Evolutionary conservation across 1,139 yeast species (phyloP).

Genomic region (Nakaseomyces delphensis): DNA sequence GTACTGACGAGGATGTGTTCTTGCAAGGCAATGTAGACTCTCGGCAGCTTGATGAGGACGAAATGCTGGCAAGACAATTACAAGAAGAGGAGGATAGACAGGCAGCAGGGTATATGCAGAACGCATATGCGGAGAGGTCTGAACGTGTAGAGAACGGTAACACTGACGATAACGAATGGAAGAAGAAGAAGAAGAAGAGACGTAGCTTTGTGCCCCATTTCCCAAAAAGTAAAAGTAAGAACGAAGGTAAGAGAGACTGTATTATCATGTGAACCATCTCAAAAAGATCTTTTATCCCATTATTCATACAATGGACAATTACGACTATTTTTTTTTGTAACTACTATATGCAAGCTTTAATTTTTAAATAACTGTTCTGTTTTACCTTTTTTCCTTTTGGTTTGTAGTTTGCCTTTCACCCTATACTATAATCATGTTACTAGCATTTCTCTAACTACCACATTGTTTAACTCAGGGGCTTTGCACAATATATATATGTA

Average conservation of each 20-base stretch:
- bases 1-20: neutral
- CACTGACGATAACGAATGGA: neutral
- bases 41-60: slow-evolving; percentile 21
- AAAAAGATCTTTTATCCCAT: neutral
- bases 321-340: too few relatives aligned
- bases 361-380: too few relatives aligned
- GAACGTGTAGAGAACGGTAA: slow-evolving; percentile 2
- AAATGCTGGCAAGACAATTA: slow-evolving; percentile 26
- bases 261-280: slow-evolving; percentile 15
- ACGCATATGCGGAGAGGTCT: slow-evolving; percentile 5
- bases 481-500: neutral
- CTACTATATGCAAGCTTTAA: too few relatives aligned
- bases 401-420: too few relatives aligned
- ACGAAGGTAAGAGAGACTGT: slow-evolving; percentile 20
- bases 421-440: too few relatives aligned
- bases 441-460: too few relatives aligned
- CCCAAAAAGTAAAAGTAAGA: slow-evolving; percentile 9
- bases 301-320: too few relatives aligned
- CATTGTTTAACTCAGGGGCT: too few relatives aligned
- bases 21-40: neutral
- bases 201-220: slow-evolving; percentile 1
- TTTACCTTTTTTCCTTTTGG: too few relatives aligned
- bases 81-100: slow-evolving; percentile 29
- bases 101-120: slow-evolving; percentile 17
- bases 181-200: slow-evolving; percentile 6